Conservation (phyloP, 192 early-diverging fungal genomes). For the Coemansia sp. region DNA sequence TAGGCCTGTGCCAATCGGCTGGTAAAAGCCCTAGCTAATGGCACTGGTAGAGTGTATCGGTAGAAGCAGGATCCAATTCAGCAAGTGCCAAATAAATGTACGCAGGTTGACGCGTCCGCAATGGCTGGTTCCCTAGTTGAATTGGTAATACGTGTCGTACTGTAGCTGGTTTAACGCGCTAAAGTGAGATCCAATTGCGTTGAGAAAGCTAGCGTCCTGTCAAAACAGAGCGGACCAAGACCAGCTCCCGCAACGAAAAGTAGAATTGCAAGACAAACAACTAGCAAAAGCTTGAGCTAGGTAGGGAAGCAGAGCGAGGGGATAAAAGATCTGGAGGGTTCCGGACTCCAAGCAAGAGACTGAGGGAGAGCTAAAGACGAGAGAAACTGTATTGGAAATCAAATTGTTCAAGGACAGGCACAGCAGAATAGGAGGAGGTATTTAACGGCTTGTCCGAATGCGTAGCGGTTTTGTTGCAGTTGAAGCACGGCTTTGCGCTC, state of each 20-base stretch:
- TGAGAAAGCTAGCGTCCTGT: background rate
- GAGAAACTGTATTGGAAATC: slow-evolving; percentile 44
- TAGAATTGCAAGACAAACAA: slow-evolving; percentile 1
- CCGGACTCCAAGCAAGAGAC: slow-evolving; percentile 9
- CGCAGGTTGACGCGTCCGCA: background rate
- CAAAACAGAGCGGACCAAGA: background rate
- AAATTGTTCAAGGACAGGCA: slow-evolving; percentile 45
- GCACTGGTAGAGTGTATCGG: background rate
- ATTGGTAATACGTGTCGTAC: too few relatives aligned
- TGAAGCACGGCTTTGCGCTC: slow-evolving; percentile 21
- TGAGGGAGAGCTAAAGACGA: background rate
- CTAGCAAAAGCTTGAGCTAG: background rate
- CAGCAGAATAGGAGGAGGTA: slow-evolving; percentile 50
- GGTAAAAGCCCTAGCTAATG: background rate
- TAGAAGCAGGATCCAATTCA: background rate
- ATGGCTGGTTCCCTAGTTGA: background rate
- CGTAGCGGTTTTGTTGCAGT: slow-evolving; percentile 29
- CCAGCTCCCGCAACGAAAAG: background rate
- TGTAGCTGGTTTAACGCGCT: background rate
- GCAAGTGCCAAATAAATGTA: background rate
- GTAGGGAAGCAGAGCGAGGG: background rate
- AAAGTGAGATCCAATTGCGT: background rate
- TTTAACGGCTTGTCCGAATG: slow-evolving; percentile 52
- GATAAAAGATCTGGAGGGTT: background rate
- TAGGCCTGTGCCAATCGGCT: background rate